Percentiles rank a stretch among this genome's conserved stretches.
These are phyloP conservation scores for Anthoceros angustus DNA, from an alignment of 225 moss, liverwort and hornwort species.

Conservation along the genomic window DNA sequence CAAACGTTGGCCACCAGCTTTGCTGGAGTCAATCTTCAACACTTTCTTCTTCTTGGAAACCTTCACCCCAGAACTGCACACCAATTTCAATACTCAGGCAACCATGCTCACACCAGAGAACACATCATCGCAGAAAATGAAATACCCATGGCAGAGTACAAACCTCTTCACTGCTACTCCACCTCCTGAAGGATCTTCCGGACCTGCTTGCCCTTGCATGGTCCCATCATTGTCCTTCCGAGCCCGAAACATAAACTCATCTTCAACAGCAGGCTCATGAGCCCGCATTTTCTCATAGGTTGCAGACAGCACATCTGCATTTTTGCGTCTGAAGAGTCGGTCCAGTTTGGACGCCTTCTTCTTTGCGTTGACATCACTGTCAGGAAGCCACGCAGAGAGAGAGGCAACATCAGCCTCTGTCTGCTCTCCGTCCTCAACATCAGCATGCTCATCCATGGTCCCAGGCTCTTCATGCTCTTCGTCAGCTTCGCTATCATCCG, in stretches of 20 bases:
- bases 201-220: slow-evolving; percentile 38
- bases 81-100: neutral
- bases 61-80: slow-evolving; percentile 82
- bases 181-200: slow-evolving; percentile 30
- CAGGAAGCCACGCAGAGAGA: slow-evolving; percentile 1
- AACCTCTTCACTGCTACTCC: slow-evolving; percentile 39
- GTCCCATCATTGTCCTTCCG: slow-evolving; percentile 20
- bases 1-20: slow-evolving; percentile 74
- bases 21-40: slow-evolving; percentile 76
- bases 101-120: neutral
- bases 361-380: slow-evolving; percentile 15
- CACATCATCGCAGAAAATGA: neutral
- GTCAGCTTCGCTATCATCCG: slow-evolving; percentile 26
- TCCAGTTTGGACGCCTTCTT: slow-evolving; percentile 75
- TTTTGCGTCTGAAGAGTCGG: slow-evolving; percentile 70
- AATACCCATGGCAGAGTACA: neutral
- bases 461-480: slow-evolving; percentile 22
- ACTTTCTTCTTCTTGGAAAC: slow-evolving; percentile 78
- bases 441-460: neutral
- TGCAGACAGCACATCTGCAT: slow-evolving; percentile 55
- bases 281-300: slow-evolving; percentile 64
- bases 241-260: slow-evolving; percentile 11
- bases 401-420: neutral
- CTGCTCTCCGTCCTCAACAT: neutral
- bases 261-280: slow-evolving; percentile 15